Evolutionary conservation across 2,329 filamentous ascomycete species (phyloP).

Genomic region (Uncinocarpus reesii): DNA sequence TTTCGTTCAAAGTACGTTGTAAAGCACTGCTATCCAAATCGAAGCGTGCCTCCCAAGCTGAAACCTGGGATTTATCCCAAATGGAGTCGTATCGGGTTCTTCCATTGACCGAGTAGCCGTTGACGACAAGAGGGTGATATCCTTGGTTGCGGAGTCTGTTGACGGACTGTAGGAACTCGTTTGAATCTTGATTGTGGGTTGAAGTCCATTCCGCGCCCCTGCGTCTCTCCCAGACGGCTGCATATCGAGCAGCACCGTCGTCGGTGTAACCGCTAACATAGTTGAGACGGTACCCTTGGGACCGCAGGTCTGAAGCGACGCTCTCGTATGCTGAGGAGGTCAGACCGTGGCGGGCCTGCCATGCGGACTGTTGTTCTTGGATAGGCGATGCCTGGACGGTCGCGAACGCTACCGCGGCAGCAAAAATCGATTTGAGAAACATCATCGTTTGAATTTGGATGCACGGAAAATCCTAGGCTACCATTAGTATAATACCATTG

Average conservation of each 20-base stretch:
- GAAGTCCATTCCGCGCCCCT: constrained; percentile 7
- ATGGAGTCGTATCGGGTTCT: constrained; percentile 6
- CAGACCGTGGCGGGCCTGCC: constrained; percentile 12
- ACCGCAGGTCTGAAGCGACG: neutral
- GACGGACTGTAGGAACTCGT: constrained; percentile 10
- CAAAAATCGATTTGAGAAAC: constrained; percentile 9
- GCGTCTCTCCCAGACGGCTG: constrained; percentile 11
- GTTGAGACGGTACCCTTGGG: constrained; percentile 10
- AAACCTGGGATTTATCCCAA: constrained; percentile 12
- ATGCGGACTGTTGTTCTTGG: neutral
- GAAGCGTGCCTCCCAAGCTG: constrained; percentile 2
- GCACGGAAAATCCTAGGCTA: neutral
- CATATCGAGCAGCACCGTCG: constrained; percentile 6
- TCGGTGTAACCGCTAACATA: constrained; percentile 10
- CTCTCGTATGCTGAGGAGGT: neutral
- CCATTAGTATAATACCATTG: neutral
- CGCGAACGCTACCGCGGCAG: constrained; percentile 8
- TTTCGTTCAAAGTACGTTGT: constrained; percentile 7
- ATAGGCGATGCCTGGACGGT: constrained; percentile 5
- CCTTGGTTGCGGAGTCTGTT: constrained; percentile 7
- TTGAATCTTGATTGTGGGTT: constrained; percentile 1
- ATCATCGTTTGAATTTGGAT: neutral
- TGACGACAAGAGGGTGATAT: constrained; percentile 13
- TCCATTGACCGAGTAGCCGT: constrained; percentile 14
- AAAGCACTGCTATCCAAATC: neutral